phyloP scores from a whole-genome alignment of 2,329 filamentous ascomycete species.

The Trichoderma atrobrunneum region DNA sequence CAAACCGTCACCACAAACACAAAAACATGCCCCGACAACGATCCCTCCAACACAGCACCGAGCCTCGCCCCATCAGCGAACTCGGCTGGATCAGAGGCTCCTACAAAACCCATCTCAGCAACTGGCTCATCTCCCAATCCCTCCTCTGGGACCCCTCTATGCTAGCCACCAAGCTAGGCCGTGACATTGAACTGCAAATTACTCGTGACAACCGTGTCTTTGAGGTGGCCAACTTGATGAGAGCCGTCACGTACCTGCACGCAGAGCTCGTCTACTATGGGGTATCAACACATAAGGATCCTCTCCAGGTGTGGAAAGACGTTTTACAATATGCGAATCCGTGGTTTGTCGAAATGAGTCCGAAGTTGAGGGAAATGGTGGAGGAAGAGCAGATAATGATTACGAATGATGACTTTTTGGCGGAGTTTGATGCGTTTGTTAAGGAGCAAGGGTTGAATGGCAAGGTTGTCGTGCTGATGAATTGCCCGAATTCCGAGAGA shows the following conservation, averaged over 20 bases:
- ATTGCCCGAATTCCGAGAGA: background rate
- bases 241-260: background rate
- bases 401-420: background rate
- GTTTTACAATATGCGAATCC: background rate
- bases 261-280: background rate
- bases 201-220: background rate
- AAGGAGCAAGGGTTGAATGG: background rate
- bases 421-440: background rate
- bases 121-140: background rate
- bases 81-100: background rate
- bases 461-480: background rate
- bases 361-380: background rate
- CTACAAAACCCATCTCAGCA: background rate
- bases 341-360: background rate
- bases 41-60: background rate
- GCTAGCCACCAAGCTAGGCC: background rate
- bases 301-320: background rate
- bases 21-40: background rate
- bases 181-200: slow-evolving; percentile 3
- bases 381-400: background rate
- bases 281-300: background rate
- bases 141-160: background rate
- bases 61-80: background rate
- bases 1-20: background rate
- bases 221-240: background rate